These are phyloP conservation scores for Penicillium nordicum DNA, from an alignment of 2,329 filamentous ascomycete genomes.

Conservation along the genomic window DNA sequence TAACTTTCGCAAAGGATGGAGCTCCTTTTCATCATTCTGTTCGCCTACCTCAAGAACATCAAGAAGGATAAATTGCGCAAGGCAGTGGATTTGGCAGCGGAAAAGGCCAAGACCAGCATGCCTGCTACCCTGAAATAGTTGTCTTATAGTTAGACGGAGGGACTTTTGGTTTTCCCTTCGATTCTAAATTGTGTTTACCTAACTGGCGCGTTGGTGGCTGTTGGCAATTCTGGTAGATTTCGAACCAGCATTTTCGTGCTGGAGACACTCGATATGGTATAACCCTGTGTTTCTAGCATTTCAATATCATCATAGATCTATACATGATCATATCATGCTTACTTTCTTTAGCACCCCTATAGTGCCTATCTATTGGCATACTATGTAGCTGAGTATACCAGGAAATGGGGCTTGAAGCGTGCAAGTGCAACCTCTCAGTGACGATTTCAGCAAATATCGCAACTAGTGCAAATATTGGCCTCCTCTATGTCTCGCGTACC, in stretches of 20 bases:
- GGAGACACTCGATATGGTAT: slow-evolving; percentile 1
- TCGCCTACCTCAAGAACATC: slow-evolving; percentile 73
- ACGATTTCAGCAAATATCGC: background rate
- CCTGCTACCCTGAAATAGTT: slow-evolving; percentile 48
- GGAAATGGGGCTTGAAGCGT: too few species aligned
- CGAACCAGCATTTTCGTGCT: slow-evolving; percentile 2
- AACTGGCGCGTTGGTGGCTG: slow-evolving; percentile 15
- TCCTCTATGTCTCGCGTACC: too few species aligned
- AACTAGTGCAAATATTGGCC: too few species aligned
- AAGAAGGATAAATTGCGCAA: slow-evolving; percentile 67
- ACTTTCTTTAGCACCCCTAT: background rate
- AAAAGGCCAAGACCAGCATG: slow-evolving; percentile 56
- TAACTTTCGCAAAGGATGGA: slow-evolving; percentile 62
- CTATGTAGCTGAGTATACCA: background rate
- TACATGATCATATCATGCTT: background rate
- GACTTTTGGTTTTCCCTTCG: slow-evolving; percentile 2
- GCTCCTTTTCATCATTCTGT: slow-evolving; percentile 77
- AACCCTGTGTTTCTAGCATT: background rate
- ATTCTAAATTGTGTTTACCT: slow-evolving; percentile 12
- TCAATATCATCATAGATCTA: slow-evolving; percentile 1
- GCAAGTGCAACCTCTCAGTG: background rate
- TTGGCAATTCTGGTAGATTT: slow-evolving; percentile 7
- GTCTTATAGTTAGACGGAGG: slow-evolving; percentile 12
- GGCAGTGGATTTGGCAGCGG: slow-evolving; percentile 60
- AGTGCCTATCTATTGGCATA: background rate